Conservation (phyloP, 257 asterid species). For the Solanum sparsipilum region DNA sequence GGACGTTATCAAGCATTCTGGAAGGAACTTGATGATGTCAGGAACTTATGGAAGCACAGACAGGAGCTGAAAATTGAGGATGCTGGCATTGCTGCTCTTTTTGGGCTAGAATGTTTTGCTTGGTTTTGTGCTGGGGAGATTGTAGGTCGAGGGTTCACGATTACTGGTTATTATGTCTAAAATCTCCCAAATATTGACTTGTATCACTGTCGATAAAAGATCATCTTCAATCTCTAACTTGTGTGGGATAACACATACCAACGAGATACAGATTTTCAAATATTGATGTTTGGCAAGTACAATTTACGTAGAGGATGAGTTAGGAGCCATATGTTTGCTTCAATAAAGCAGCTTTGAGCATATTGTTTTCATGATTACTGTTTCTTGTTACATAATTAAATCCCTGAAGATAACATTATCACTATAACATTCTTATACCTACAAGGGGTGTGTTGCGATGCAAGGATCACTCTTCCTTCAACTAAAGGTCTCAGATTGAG, state of each 20-base stretch:
- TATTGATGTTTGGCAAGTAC: background rate
- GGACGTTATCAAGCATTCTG: conserved; percentile 6
- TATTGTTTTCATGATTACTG: background rate
- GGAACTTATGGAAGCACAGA: conserved; percentile 13
- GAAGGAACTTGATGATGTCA: conserved; percentile 15
- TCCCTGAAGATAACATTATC: background rate
- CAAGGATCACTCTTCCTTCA: background rate
- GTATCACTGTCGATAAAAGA: background rate
- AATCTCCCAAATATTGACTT: background rate
- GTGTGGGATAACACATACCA: background rate
- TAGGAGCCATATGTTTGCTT: background rate
- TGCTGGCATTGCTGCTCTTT: conserved; percentile 25
- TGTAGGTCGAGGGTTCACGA: conserved; percentile 16
- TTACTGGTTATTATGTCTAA: conserved; percentile 14
- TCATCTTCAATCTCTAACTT: background rate
- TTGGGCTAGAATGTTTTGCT: conserved; percentile 19
- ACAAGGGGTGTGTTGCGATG: background rate
- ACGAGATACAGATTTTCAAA: background rate
- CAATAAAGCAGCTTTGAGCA: background rate
- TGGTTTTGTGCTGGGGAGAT: conserved; percentile 25
- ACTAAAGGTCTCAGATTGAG: background rate
- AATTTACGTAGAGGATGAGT: background rate
- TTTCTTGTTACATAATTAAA: background rate
- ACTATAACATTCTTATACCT: background rate
- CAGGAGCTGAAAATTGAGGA: conserved; percentile 17